Evolutionary conservation across 1,139 yeast species (phyloP).

Genomic region (Tardiomyces depauwii): DNA sequence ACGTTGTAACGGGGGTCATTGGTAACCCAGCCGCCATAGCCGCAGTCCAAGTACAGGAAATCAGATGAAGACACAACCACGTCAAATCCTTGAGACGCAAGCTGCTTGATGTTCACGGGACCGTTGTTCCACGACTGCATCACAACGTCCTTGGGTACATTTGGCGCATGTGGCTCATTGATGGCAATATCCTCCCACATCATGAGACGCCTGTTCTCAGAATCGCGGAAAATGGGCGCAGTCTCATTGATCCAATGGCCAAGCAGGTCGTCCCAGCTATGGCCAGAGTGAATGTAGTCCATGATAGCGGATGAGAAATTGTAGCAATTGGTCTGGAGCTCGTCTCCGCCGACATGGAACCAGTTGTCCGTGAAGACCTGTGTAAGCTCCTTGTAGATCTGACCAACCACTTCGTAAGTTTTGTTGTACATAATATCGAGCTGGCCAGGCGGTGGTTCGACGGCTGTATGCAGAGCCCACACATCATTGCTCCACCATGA

Average conservation of each 20-base stretch:
- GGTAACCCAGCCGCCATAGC: constrained; percentile 34
- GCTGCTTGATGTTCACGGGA: constrained; percentile 21
- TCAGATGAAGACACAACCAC: constrained; percentile 33
- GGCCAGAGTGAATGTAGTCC: constrained; percentile 25
- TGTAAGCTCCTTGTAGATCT: constrained; percentile 32
- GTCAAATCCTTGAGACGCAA: constrained; percentile 33
- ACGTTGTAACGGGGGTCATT: constrained; percentile 30
- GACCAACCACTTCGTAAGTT: constrained; percentile 29
- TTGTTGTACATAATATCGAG: constrained; percentile 30
- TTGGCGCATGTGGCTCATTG: constrained; percentile 12
- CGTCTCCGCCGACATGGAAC: constrained; percentile 41
- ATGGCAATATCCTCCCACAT: constrained; percentile 42
- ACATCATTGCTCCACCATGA: constrained; percentile 22
- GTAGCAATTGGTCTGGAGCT: constrained; percentile 31
- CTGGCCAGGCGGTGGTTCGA: constrained; percentile 41
- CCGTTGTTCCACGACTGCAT: constrained; percentile 35
- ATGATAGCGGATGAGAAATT: constrained; percentile 24
- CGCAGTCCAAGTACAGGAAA: constrained; percentile 38
- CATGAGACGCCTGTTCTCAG: constrained; percentile 23
- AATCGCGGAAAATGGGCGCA: constrained; percentile 27
- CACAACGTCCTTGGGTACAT: constrained; percentile 27
- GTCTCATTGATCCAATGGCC: constrained; percentile 34
- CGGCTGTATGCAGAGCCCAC: constrained; percentile 16
- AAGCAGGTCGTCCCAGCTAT: constrained; percentile 27
- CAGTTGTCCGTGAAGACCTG: constrained; percentile 29